Evolutionary conservation across 106 monocot species (phyloP).

Genomic region (Hemerocallis citrina): DNA sequence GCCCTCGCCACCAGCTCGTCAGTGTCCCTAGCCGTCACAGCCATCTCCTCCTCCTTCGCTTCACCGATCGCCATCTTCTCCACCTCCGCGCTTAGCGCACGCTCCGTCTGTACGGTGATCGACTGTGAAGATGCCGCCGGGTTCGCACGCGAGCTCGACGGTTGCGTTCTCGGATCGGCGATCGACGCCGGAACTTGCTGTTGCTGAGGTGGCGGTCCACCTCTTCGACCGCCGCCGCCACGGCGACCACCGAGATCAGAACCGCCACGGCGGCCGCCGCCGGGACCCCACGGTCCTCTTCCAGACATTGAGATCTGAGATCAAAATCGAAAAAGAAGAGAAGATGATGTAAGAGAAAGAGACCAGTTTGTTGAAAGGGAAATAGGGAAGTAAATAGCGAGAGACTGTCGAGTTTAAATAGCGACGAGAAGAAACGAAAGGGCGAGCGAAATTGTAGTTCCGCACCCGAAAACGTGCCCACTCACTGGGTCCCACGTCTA

Average conservation of each 20-base stretch:
- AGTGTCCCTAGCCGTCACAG: background rate
- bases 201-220: slow-evolving; percentile 1
- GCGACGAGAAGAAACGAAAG: too few relatives aligned
- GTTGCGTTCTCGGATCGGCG: background rate
- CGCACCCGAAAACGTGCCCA: too few relatives aligned
- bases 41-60: background rate
- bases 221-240: slow-evolving; percentile 3
- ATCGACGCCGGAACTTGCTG: background rate
- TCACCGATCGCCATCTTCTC: background rate
- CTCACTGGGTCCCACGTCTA: too few relatives aligned
- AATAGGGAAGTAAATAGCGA: too few relatives aligned
- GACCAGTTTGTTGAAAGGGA: too few relatives aligned
- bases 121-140: background rate
- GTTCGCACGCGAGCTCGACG: too few relatives aligned
- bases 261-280: slow-evolving; percentile 10
- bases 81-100: too few relatives aligned
- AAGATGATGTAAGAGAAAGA: too few relatives aligned
- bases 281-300: background rate
- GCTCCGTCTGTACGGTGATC: too few relatives aligned
- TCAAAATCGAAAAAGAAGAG: too few relatives aligned
- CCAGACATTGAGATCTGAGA: background rate
- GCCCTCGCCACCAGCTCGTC: background rate
- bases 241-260: slow-evolving; percentile 10
- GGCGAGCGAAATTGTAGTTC: too few relatives aligned
- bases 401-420: too few relatives aligned